phyloP scores from a whole-genome alignment of 2,329 filamentous ascomycete species.

The Cercospora brassicicola region DNA sequence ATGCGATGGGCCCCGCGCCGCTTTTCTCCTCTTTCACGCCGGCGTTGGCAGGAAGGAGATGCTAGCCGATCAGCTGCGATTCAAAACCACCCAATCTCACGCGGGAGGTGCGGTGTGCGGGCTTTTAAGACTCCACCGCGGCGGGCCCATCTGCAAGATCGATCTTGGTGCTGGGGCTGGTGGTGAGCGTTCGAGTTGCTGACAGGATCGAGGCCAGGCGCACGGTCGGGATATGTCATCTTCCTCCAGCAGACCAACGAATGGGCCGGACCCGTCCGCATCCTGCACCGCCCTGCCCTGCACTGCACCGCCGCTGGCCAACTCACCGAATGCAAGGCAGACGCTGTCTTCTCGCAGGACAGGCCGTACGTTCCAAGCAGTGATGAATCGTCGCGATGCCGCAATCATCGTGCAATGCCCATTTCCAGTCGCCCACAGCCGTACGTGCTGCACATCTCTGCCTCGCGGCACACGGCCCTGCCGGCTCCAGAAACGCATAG shows the following conservation, averaged over 20 bases:
- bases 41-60: not conserved
- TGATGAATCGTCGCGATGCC: not conserved
- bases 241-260: not conserved
- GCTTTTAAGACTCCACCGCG: not conserved
- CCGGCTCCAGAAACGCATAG: not conserved
- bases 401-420: not conserved
- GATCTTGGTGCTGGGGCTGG: not conserved
- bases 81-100: not conserved
- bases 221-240: not conserved
- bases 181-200: not conserved
- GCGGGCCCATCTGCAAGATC: not conserved
- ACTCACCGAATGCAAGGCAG: not conserved
- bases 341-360: not conserved
- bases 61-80: not conserved
- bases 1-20: conserved; percentile 3
- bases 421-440: not conserved
- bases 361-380: not conserved
- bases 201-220: not conserved
- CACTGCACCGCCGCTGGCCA: not conserved
- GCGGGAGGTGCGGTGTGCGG: not conserved
- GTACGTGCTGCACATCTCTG: not conserved
- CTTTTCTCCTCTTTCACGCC: not conserved
- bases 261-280: not conserved
- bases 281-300: not conserved
- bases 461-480: not conserved